phyloP scores from a whole-genome alignment of 768 basidiomycete genomes.

The Amanita rubescens region DNA sequence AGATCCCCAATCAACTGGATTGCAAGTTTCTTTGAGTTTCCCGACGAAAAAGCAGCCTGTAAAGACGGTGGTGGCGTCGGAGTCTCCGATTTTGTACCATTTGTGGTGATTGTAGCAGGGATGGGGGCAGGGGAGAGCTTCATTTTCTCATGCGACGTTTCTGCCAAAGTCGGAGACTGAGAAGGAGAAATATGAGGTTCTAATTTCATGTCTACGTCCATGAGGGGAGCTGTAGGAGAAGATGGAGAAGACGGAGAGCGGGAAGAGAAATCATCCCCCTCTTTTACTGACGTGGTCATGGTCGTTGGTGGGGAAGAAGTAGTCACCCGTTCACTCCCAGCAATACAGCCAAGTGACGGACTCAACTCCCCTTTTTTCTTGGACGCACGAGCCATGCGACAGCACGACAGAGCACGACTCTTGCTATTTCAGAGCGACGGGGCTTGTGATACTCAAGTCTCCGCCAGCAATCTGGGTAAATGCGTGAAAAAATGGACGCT shows the following conservation, averaged over 20 bases:
- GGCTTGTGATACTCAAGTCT: background rate
- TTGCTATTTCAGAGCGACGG: background rate
- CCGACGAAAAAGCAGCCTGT: constrained; percentile 17
- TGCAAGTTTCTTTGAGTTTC: constrained; percentile 27
- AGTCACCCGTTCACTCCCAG: constrained; percentile 13
- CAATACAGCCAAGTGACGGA: constrained; percentile 10
- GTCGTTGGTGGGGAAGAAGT: constrained; percentile 20
- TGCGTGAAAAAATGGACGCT: background rate
- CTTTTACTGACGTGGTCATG: constrained; percentile 20
- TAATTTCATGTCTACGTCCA: constrained; percentile 26
- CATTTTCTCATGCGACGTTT: constrained; percentile 25
- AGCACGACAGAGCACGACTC: background rate
- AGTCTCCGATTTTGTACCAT: constrained; percentile 29
- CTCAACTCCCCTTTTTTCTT: constrained; percentile 16
- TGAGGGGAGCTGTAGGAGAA: constrained; percentile 18
- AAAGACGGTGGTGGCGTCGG: constrained; percentile 36
- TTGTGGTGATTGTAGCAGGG: constrained; percentile 24
- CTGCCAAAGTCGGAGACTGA: constrained; percentile 28
- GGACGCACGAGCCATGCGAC: constrained; percentile 4
- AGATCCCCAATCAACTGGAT: constrained; percentile 78
- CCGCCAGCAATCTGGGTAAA: background rate
- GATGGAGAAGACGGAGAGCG: constrained; percentile 19
- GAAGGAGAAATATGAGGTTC: constrained; percentile 25
- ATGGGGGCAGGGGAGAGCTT: constrained; percentile 29
- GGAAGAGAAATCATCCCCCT: constrained; percentile 22